Evolutionary conservation across 1,284 basidiomycete species (phyloP), one percentile per base, ranked within the genome.

Genomic region (Austroboletus niveus): DNA sequence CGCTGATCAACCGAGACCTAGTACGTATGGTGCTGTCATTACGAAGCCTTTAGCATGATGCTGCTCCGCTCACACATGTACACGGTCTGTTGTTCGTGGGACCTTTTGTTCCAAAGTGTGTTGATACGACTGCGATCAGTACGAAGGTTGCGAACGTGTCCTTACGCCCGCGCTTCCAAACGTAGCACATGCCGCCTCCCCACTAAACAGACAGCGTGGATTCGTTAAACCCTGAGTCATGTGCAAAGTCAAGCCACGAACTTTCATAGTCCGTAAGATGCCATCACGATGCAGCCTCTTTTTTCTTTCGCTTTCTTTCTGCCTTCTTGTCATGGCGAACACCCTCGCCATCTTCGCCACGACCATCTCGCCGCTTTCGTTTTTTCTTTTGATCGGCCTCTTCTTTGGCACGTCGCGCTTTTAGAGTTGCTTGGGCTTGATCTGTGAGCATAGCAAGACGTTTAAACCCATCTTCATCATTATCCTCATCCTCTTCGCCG

Each of bases 381-480:
- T 73, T 74, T 53, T 63, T 70, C 45, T 66, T 66, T 53, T 56
- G 60, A 24, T 69, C 59, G 24, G 63, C 67, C 47, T 70, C 66
- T 46, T 64, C 64, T 55, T 66, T 55, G 58, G 72, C 73, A 53
- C 45, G 58, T 62, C 49, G 64, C 49, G 60, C 68, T 52, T 61
- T 65, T 42, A 57, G 68, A 47, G 43, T 59, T 39, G 64, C 69
- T 38, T 52, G 61, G 27, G 56, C 60, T 22, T 68, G 65, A 24
- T 73, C 66, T 2, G 63, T 60, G 48, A 68, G 53, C 44, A 62
- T 63, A 7, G 73, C 74, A 38, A 79, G 66, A 38, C 62, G 56
- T 44, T 56, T 66, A 54, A 78, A 76, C 9, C 72, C 69, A 58
- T 79, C 69, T 14, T 67, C 55, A 4, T 64, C 66, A n/a, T 50